Evolutionary conservation across 331 rosid species (phyloP).

Genomic region (Prunus yedoensis): DNA sequence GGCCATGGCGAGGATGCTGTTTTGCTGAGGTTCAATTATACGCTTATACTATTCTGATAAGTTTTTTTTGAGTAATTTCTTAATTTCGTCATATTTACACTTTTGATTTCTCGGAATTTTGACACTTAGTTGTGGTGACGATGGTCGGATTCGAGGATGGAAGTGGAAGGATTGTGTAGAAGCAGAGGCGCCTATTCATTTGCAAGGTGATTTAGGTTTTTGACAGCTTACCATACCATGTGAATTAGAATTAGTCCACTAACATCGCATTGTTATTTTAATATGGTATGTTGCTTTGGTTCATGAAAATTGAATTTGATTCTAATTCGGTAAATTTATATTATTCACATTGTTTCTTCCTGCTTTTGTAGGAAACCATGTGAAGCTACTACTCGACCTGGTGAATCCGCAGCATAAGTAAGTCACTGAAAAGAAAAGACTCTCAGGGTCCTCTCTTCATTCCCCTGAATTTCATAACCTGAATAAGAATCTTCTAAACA

Average conservation of each 20-base stretch:
- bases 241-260: no score
- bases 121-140: conserved; percentile 78
- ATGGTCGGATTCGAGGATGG: conserved; percentile 90
- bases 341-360: conserved; percentile 12
- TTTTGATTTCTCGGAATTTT: background rate
- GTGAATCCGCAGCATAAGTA: conserved; percentile 90
- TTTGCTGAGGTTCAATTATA: conserved; percentile 59
- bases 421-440: conserved; percentile 27
- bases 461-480: background rate
- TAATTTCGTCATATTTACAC: background rate
- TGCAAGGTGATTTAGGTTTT: conserved; percentile 44
- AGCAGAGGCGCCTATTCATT: conserved; percentile 39
- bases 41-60: background rate
- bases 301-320: conserved; percentile 7
- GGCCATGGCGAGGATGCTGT: conserved; percentile 61
- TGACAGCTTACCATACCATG: background rate
- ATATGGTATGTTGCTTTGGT: background rate
- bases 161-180: conserved; percentile 67
- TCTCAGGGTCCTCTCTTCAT: background rate
- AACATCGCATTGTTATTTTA: no score
- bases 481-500: no score
- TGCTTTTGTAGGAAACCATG: conserved; percentile 52
- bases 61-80: background rate
- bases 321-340: background rate
- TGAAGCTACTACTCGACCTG: conserved; percentile 69